Conservation (phyloP, 495 filamentous ascomycete genomes). For the Daldinia concentrica region DNA sequence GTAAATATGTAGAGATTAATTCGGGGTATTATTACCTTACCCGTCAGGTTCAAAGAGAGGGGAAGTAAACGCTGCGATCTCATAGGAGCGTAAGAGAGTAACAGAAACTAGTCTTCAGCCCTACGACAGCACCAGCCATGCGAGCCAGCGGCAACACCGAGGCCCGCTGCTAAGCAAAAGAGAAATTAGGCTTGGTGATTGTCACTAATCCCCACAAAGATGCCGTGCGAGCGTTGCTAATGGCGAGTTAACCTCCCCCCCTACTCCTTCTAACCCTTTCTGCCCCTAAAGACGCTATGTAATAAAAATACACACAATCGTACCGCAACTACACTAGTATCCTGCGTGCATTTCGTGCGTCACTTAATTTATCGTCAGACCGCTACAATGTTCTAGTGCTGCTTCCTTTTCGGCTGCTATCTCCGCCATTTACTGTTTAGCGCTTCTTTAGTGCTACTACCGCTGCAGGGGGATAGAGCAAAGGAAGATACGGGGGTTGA, state of each 20-base stretch:
- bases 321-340: constrained; percentile 11
- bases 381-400: constrained; percentile 28
- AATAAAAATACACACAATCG: constrained; percentile 18
- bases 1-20: constrained; percentile 3
- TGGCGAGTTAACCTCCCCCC: background rate
- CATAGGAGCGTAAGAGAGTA: constrained; percentile 20
- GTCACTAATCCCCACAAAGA: background rate
- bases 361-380: constrained; percentile 41
- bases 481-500: constrained; percentile 27
- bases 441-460: constrained; percentile 12
- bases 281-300: background rate
- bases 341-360: constrained; percentile 33
- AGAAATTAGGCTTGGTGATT: background rate
- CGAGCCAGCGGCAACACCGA: constrained; percentile 40
- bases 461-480: constrained; percentile 14
- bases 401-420: constrained; percentile 9
- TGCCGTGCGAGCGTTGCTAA: background rate
- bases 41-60: constrained; percentile 16
- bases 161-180: constrained; percentile 23
- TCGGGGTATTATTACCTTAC: constrained; percentile 18
- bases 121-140: constrained; percentile 30
- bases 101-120: constrained; percentile 27
- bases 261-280: background rate
- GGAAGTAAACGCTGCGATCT: constrained; percentile 21
- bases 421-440: constrained; percentile 18